Evolutionary conservation across 192 early-diverging fungal species (phyloP).

Genomic region (Entomortierella lignicola): DNA sequence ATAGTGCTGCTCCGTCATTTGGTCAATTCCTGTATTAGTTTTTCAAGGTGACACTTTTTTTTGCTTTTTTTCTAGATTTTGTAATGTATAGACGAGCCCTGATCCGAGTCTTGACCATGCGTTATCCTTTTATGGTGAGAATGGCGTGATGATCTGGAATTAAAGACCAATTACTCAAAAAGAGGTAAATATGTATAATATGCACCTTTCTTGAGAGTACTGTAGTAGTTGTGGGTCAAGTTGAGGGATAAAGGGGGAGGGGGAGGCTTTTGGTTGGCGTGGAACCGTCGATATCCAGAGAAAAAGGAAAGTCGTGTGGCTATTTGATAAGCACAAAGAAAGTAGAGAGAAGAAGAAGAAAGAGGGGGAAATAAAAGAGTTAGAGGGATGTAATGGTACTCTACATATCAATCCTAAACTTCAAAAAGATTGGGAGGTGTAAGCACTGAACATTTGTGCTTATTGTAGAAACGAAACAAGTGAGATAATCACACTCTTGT

Average conservation of each 20-base stretch:
- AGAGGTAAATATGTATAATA: not conserved
- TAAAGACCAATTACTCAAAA: not conserved
- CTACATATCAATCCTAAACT: too few species aligned
- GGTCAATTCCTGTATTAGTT: constrained; percentile 1
- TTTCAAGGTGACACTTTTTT: constrained; percentile 25
- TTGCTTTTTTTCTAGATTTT: constrained; percentile 35
- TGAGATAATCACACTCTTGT: too few species aligned
- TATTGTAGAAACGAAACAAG: too few species aligned
- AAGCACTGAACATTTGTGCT: too few species aligned
- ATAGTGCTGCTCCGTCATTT: constrained; percentile 49
- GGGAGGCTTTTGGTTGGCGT: not conserved
- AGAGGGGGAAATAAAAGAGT: too few species aligned
- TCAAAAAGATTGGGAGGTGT: too few species aligned
- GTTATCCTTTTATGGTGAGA: constrained; percentile 7
- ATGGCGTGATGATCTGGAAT: not conserved
- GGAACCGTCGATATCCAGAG: not conserved
- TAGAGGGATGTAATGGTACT: too few species aligned
- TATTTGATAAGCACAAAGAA: not conserved
- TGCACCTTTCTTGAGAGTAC: not conserved
- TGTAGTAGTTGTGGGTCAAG: not conserved
- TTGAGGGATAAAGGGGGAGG: not conserved
- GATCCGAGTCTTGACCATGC: constrained; percentile 48
- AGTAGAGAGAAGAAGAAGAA: not conserved
- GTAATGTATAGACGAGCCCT: constrained; percentile 13
- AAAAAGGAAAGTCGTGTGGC: constrained; percentile 10